Base-by-base conservation (phyloP, 495 filamentous ascomycete species). In the Hypoxylon fuscum region DNA sequence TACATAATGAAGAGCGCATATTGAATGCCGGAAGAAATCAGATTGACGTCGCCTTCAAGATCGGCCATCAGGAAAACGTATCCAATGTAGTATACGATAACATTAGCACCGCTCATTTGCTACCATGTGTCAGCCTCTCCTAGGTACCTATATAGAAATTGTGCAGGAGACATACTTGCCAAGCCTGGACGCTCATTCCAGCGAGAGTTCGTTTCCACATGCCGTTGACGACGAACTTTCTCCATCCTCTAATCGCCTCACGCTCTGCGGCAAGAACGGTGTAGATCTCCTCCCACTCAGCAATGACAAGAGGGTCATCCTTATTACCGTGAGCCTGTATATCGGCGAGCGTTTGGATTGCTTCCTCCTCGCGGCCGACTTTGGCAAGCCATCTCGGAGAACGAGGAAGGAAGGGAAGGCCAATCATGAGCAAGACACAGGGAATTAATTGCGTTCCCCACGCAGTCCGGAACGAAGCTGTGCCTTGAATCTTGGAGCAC, bases 361-460 rank as follows among this genome's bases (percentile, higher is more conserved):
- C 86, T 71, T 92, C 88, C 59, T 91, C 83, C 54, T 79, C 81
- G 3, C 88, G 81, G 12, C 87, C 88, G 15, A 87, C 83, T 43
- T 86, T 85, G 12, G 88, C 89, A 12, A 93, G 76, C 90, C 88
- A 91, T 34, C 89, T 79, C 0, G 90, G 89, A 1, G 88, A 90
- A 44, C 85, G 77, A 3, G 89, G 90, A 58, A 92, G 79, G 74
- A 92, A 91, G 2, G 84, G 83, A 15, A 92, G 75, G 2, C 86
- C 85, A 35, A 82, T 59, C 49, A 91, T 80, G 21, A 92, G 78
- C 40, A 88, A 71, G 1, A 90, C 64, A 41, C 80, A 83, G 0
- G 89, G 90, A 12, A 91, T 77, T 45, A 86, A 88, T 71, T 92
- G 90, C 11, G 87, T 83, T 25, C 86, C 88, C 88, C 87, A 92